A percentile compares a stretch with the other conserved stretches of the same genome.
phyloP scores from a whole-genome alignment of 306 rosid species.

The Prunus campanulata region DNA sequence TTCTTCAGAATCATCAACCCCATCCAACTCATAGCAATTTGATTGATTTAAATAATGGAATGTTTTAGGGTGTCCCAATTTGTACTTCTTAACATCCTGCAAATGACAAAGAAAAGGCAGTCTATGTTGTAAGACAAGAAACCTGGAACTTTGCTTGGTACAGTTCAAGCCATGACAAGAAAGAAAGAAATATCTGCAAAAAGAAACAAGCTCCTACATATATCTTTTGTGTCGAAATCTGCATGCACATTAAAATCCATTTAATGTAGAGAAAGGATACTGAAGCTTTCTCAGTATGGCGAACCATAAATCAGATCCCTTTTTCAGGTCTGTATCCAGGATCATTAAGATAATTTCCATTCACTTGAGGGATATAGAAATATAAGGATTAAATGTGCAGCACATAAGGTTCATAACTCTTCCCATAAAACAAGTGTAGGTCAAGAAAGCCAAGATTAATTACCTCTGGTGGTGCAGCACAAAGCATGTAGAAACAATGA shows the following conservation, averaged over 20 bases:
- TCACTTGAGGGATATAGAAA: constrained; percentile 14
- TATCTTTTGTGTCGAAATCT: not conserved
- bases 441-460: constrained; percentile 20
- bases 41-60: constrained; percentile 95
- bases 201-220: not conserved
- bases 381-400: constrained; percentile 23
- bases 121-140: not conserved
- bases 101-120: constrained; percentile 9
- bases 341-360: not conserved
- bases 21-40: constrained; percentile 82
- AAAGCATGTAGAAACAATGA: constrained; percentile 99
- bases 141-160: not conserved
- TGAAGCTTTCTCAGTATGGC: not conserved
- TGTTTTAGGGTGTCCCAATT: constrained; percentile 78
- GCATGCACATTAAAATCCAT: not conserved
- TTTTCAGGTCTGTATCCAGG: constrained; percentile 5
- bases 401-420: constrained; percentile 9
- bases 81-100: constrained; percentile 77
- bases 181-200: too few species aligned
- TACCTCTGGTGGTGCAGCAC: constrained; percentile 97
- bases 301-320: not conserved
- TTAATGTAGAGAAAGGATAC: not conserved
- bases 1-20: constrained; percentile 77
- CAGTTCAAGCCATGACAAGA: not conserved
- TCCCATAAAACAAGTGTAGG: constrained; percentile 21